These are phyloP conservation scores for Hymenoscyphus occultus DNA, from an alignment of 2,329 filamentous ascomycete genomes.

Conservation along the genomic window DNA sequence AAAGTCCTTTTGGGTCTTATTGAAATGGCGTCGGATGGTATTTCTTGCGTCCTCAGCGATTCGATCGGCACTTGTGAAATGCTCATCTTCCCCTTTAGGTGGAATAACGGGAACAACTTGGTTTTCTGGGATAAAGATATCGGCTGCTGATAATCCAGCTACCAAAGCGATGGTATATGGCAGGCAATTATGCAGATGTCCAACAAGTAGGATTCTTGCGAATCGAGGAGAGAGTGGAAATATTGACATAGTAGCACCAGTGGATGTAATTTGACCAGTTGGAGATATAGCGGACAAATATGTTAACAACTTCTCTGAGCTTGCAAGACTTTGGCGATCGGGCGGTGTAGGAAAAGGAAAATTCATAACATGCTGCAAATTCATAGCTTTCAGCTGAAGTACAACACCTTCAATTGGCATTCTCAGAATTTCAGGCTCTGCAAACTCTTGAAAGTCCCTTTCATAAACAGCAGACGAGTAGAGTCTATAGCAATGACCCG, in stretches of 20 bases:
- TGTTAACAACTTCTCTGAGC: constrained; percentile 80
- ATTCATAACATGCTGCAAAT: constrained; percentile 82
- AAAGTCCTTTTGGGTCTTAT: constrained; percentile 74
- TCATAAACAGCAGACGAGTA: constrained; percentile 96
- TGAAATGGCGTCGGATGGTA: constrained; percentile 57
- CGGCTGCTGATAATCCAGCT: constrained; percentile 80
- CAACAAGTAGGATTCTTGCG: constrained; percentile 86
- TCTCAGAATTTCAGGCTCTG: constrained; percentile 81
- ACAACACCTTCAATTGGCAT: constrained; percentile 93
- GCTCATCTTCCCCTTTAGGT: constrained; percentile 48
- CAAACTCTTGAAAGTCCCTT: constrained; percentile 80
- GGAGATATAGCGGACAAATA: constrained; percentile 78
- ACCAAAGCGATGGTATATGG: constrained; percentile 87
- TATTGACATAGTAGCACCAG: constrained; percentile 79
- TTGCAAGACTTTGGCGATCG: constrained; percentile 69
- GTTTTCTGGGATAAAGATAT: constrained; percentile 80
- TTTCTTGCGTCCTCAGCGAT: constrained; percentile 69
- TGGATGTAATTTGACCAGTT: constrained; percentile 71
- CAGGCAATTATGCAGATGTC: constrained; percentile 76
- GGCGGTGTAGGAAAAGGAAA: constrained; percentile 96
- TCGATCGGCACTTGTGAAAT: constrained; percentile 64
- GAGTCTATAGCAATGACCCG: constrained; percentile 90
- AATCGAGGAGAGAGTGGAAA: constrained; percentile 91
- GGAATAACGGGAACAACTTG: constrained; percentile 64
- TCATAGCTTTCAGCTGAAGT: constrained; percentile 92